Evolutionary conservation across 1,139 yeast species (phyloP), one percentile per base, ranked within the genome.

Genomic region (Kluyveromyces sp.): DNA sequence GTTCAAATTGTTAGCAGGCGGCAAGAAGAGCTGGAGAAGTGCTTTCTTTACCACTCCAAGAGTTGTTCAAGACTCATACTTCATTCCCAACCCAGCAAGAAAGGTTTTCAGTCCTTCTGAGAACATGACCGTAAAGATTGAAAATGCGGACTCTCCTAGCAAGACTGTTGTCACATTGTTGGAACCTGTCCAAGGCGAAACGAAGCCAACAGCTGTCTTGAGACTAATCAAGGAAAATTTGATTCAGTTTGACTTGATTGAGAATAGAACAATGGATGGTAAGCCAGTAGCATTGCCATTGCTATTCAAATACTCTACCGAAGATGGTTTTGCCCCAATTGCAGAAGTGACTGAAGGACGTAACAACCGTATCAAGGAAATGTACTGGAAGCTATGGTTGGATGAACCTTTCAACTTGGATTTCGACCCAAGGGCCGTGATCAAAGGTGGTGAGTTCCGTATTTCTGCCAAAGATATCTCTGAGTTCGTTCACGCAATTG

Each of bases 341-440:
- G 74, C 80, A 55, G 98, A 92, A 70, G 76, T 83, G 36, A 84
- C 87, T 83, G 84, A 79, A 53, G 94, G 81, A 58, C 83, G 98
- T 73, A 94, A 92, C 67, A 79, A 78, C 46, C 80, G 97, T 68
- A 89, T 94, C 67, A 92, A 92, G 74, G 81, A 82, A 66, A 87
- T 92, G 73, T 92, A 92, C 80, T 94, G 98, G 98, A 81, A 82
- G 64, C 74, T 88, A 58, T 92, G 99, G 99, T 88, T 87, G 61
- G 96, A 95, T 52, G 71, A 78, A 48, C 78, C 80, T 56, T 75
- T 80, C 58, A 67, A 75, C 63, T 66, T 75, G 51, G 74, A 78
- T 50, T 79, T 82, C 52, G 83, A 82, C 60, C 84, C 83, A 50
- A 75, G 80, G 56, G 73, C 81, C 57, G 74, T 79, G 39, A 80